phyloP scores from a whole-genome alignment of 2,329 filamentous ascomycete genomes.

The Knufia petricola region DNA sequence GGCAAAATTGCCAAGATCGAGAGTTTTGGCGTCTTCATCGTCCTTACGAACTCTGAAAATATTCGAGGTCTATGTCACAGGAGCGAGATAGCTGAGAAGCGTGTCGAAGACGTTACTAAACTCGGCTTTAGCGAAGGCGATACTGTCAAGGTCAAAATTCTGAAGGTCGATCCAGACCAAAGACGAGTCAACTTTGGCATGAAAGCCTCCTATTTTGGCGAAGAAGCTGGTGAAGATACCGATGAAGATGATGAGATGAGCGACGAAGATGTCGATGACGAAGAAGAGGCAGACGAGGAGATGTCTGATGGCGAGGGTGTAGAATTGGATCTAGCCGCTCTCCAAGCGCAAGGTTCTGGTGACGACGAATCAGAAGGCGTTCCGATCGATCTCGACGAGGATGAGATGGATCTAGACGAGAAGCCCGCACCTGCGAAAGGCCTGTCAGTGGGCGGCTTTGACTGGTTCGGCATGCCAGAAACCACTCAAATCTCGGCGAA shows the following conservation, averaged over 20 bases:
- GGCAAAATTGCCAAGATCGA: constrained; percentile 90
- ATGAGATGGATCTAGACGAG: constrained; percentile 36
- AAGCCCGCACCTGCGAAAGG: constrained; percentile 34
- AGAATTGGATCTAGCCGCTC: constrained; percentile 25
- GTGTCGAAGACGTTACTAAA: constrained; percentile 73
- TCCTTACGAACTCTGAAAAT: constrained; percentile 76
- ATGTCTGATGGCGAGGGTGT: constrained; percentile 27
- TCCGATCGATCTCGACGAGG: constrained; percentile 34
- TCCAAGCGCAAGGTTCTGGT: constrained; percentile 31
- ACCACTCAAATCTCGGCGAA: constrained; percentile 28
- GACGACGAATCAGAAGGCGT: constrained; percentile 25
- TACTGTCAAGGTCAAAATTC: constrained; percentile 79
- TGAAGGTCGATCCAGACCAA: constrained; percentile 66
- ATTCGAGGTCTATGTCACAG: constrained; percentile 89
- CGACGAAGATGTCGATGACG: constrained; percentile 15
- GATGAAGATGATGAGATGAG: constrained; percentile 18
- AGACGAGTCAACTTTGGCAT: constrained; percentile 79
- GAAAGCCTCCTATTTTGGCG: constrained; percentile 82
- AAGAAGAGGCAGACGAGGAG: constrained; percentile 26
- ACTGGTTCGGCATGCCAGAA: constrained; percentile 60
- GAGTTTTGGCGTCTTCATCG: constrained; percentile 89
- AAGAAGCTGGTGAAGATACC: constrained; percentile 45
- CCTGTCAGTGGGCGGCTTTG: constrained; percentile 67
- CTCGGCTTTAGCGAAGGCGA: constrained; percentile 77
- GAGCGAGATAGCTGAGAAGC: constrained; percentile 79